phyloP scores from a whole-genome alignment of 2,329 filamentous ascomycete species.

The Hypoxylon sp. region DNA sequence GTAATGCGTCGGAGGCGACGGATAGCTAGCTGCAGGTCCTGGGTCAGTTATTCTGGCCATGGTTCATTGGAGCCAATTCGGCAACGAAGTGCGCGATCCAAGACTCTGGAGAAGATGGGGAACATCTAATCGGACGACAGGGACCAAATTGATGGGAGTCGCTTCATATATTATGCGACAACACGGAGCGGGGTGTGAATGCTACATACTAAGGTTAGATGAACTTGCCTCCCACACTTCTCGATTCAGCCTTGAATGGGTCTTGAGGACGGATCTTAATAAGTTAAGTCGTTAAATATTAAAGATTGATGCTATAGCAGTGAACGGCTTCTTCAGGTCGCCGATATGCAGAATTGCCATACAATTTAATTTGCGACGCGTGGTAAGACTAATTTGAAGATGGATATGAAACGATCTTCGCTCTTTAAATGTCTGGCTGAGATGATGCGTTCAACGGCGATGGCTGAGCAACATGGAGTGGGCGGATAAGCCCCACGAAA shows the following conservation, averaged over 20 bases:
- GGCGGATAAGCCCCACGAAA: constrained; percentile 39
- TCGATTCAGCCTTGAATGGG: constrained; percentile 37
- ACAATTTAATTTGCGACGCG: constrained; percentile 31
- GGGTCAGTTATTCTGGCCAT: constrained; percentile 57
- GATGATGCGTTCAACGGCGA: constrained; percentile 27
- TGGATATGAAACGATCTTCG: constrained; percentile 26
- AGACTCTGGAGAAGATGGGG: constrained; percentile 29
- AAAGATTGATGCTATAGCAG: constrained; percentile 6
- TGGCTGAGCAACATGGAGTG: constrained; percentile 29
- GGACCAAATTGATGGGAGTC: constrained; percentile 39
- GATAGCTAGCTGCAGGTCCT: constrained; percentile 56
- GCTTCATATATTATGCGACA: constrained; percentile 43
- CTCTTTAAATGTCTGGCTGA: constrained; percentile 23
- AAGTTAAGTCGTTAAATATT: constrained; percentile 16
- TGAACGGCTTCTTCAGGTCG: constrained; percentile 21
- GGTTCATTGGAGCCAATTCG: constrained; percentile 38
- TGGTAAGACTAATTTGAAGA: constrained; percentile 32
- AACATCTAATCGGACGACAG: constrained; percentile 33
- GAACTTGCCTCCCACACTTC: constrained; percentile 42
- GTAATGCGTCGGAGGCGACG: constrained; percentile 56
- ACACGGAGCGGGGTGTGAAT: constrained; percentile 41
- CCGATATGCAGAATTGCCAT: constrained; percentile 29
- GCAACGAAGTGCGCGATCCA: constrained; percentile 27
- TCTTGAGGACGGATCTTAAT: constrained; percentile 21
- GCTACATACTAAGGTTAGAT: constrained; percentile 41